Conservation (phyloP, 2,329 filamentous ascomycete genomes). For the Trichoderma pleuroti region DNA sequence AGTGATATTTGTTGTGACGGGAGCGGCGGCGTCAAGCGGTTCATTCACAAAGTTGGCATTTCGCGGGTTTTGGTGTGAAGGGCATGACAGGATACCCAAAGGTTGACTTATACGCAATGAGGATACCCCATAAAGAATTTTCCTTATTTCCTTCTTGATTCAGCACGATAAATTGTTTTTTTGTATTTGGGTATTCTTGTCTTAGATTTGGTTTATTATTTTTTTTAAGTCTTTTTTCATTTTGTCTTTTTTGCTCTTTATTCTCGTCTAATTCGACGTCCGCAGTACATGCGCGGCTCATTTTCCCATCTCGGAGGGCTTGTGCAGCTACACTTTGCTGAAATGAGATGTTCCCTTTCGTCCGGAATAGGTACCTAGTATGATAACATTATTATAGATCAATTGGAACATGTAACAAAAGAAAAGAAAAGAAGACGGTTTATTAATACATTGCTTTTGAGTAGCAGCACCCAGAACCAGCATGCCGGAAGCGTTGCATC, state of each 20-base stretch:
- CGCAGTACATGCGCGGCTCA: background rate
- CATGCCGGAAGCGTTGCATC: background rate
- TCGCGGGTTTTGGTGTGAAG: slow-evolving; percentile 14
- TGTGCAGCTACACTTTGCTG: background rate
- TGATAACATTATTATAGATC: background rate
- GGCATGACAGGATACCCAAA: slow-evolving; percentile 11
- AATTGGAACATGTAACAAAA: background rate
- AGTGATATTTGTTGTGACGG: background rate
- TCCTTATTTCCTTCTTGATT: background rate
- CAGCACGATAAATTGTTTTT: background rate
- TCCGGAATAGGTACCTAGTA: background rate
- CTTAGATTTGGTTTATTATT: background rate
- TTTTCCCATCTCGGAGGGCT: background rate
- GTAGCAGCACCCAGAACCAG: background rate
- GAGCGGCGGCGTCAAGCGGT: slow-evolving; percentile 14
- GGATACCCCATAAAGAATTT: slow-evolving; percentile 12
- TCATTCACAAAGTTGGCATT: slow-evolving; percentile 13
- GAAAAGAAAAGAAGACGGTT: background rate
- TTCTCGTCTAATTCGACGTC: background rate
- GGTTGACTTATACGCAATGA: slow-evolving; percentile 14
- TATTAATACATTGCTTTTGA: background rate
- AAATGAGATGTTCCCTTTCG: background rate
- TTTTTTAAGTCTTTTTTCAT: background rate
- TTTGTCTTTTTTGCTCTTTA: background rate
- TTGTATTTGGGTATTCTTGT: background rate